Conservation (phyloP, 2,329 filamentous ascomycete genomes). For the Furcasterigmium sp. region DNA sequence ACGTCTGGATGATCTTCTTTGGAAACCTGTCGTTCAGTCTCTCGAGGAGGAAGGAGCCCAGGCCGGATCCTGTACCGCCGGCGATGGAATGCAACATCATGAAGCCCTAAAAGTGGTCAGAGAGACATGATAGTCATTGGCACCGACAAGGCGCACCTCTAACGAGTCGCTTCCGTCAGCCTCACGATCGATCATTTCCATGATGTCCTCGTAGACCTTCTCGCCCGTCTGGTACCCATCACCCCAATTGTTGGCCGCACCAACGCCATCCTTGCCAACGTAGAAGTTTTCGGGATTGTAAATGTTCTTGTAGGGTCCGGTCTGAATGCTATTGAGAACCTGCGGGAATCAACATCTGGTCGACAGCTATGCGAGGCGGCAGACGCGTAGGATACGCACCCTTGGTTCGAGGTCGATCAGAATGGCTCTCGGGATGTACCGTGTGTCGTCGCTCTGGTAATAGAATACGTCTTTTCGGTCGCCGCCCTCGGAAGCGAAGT, state of each 20-base stretch:
- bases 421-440: conserved; percentile 95
- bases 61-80: conserved; percentile 90
- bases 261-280: conserved; percentile 86
- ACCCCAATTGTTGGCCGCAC: conserved; percentile 97
- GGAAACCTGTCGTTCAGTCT: conserved; percentile 95
- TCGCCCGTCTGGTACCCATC: conserved; percentile 93
- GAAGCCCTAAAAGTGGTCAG: conserved; percentile 60
- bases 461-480: conserved; percentile 99
- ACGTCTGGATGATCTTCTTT: conserved; percentile 98
- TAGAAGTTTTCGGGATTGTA: conserved; percentile 99
- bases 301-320: conserved; percentile 92
- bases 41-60: conserved; percentile 92
- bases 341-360: conserved; percentile 13
- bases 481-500: conserved; percentile 95
- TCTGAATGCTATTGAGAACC: conserved; percentile 90
- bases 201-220: conserved; percentile 88
- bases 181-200: conserved; percentile 99
- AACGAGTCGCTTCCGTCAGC: conserved; percentile 96
- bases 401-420: conserved; percentile 91
- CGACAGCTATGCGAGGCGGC: neutral
- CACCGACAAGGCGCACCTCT: conserved; percentile 50
- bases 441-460: conserved; percentile 97
- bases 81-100: conserved; percentile 99
- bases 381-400: conserved; percentile 37
- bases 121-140: neutral